A percentile compares a stretch with the other conserved stretches of the same genome.
phyloP scores from a whole-genome alignment of 768 basidiomycete genomes.

The Rubroboletus pulcherrimus region DNA sequence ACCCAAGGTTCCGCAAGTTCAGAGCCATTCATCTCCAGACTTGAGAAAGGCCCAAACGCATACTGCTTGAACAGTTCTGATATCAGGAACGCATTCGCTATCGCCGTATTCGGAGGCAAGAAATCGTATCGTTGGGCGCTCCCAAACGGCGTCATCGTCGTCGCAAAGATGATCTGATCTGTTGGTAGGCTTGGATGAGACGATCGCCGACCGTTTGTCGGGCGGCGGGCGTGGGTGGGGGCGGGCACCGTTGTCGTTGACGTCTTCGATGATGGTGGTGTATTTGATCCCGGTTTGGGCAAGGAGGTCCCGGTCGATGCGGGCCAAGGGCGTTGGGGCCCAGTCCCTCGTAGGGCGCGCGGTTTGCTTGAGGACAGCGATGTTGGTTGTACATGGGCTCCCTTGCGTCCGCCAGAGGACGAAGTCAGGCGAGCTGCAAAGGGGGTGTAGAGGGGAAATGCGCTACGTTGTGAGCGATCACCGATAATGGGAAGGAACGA shows the following conservation, averaged over 20 bases:
- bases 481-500: not conserved
- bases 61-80: too few relatives aligned
- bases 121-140: too few relatives aligned
- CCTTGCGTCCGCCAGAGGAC: too few relatives aligned
- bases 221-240: not conserved
- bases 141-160: conserved; percentile 4
- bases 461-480: not conserved
- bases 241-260: conserved; percentile 10
- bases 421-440: too few relatives aligned
- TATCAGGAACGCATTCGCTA: too few relatives aligned
- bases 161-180: too few relatives aligned
- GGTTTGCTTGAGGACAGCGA: too few relatives aligned
- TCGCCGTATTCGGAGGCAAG: too few relatives aligned
- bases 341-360: not conserved
- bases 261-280: conserved; percentile 4
- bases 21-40: not conserved
- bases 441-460: not conserved
- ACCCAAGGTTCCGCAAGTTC: not conserved
- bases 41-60: too few relatives aligned
- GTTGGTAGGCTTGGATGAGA: conserved; percentile 9
- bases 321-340: not conserved
- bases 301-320: conserved; percentile 1
- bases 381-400: too few relatives aligned
- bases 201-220: too few relatives aligned
- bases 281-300: conserved; percentile 6